Conservation (phyloP, 805 yeast genomes). For the Yarrowia porcina region DNA sequence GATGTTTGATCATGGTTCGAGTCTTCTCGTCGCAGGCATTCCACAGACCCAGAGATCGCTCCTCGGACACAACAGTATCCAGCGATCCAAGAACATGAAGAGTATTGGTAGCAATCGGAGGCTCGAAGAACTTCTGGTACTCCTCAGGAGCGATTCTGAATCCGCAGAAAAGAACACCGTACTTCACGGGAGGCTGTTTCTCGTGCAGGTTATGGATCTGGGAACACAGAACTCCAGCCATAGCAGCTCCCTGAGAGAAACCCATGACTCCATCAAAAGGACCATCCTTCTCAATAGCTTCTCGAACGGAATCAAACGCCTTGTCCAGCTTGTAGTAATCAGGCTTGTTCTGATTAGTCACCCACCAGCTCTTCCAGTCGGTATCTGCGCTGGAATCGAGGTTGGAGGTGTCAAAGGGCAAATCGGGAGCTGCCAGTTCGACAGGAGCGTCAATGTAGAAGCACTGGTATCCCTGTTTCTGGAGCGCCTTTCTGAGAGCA, state of each 20-base stretch:
- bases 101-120: constrained; percentile 42
- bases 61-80: constrained; percentile 80
- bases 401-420: constrained; percentile 66
- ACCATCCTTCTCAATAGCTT: constrained; percentile 58
- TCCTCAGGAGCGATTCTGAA: constrained; percentile 36
- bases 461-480: constrained; percentile 62
- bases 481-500: constrained; percentile 76
- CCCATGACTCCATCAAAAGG: constrained; percentile 90
- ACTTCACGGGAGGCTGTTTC: constrained; percentile 54
- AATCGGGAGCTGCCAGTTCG: constrained; percentile 59
- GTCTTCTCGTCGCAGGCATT: constrained; percentile 46
- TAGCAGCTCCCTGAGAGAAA: constrained; percentile 92
- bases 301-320: constrained; percentile 51
- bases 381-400: constrained; percentile 47
- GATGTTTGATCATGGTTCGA: constrained; percentile 63
- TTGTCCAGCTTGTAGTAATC: constrained; percentile 39
- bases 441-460: constrained; percentile 80
- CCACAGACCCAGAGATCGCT: constrained; percentile 60
- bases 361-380: constrained; percentile 74
- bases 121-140: constrained; percentile 37
- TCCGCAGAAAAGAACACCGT: constrained; percentile 76
- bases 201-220: constrained; percentile 55
- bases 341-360: constrained; percentile 45
- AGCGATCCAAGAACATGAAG: constrained; percentile 81
- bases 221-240: constrained; percentile 67